Percentiles rank a stretch among this genome's conserved stretches.
phyloP scores from a whole-genome alignment of 1,284 basidiomycete species.

The Fomitopsis schrenkii region DNA sequence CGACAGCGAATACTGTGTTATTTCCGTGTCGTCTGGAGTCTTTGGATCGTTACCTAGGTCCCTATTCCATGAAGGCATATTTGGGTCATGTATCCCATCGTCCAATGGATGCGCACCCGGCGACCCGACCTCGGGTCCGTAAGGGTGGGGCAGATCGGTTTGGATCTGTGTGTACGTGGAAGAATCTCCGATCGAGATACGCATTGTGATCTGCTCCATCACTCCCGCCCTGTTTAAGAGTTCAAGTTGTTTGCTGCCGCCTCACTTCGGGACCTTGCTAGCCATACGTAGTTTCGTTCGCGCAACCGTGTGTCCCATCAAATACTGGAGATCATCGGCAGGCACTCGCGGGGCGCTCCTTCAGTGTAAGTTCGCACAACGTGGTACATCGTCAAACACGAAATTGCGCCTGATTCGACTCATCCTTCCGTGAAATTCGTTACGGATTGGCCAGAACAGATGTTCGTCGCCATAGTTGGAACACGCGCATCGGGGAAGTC shows the following conservation, averaged over 20 bases:
- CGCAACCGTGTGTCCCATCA: background rate
- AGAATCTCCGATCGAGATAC: background rate
- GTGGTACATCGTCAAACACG: background rate
- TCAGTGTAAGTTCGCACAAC: background rate
- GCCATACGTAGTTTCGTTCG: background rate
- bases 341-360: background rate
- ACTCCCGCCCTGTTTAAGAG: background rate
- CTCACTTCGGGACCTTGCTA: background rate
- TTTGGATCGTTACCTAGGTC: too few species aligned
- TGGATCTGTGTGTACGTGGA: background rate
- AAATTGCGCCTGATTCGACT: background rate
- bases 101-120: too few species aligned
- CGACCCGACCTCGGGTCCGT: too few species aligned
- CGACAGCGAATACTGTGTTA: too few species aligned
- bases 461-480: conserved; percentile 90
- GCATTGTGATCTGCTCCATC: background rate
- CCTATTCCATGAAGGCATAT: too few species aligned
- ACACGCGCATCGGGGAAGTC: conserved; percentile 81
- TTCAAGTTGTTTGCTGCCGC: background rate
- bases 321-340: background rate
- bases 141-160: background rate
- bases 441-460: conserved; percentile 18
- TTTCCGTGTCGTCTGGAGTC: too few species aligned
- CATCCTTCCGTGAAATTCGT: background rate
- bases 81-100: too few species aligned